phyloP scores from a whole-genome alignment of 208 protist species.

The Trypanosoma scelopori region DNA sequence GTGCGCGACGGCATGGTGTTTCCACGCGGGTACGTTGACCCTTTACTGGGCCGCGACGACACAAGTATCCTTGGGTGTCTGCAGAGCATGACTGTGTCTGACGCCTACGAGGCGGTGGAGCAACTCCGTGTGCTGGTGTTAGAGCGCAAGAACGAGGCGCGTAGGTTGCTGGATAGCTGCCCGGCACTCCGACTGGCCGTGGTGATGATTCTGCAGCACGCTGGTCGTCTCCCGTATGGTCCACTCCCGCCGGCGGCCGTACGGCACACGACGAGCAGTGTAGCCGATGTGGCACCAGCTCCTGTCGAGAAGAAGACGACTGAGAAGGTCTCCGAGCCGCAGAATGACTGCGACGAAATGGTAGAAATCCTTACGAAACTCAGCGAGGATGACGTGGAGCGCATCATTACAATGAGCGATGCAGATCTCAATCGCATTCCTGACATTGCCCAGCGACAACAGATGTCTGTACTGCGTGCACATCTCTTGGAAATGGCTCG shows the following conservation, averaged over 20 bases:
- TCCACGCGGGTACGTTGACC: constrained; percentile 55
- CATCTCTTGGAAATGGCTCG: constrained; percentile 67
- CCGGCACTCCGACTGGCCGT: constrained; percentile 72
- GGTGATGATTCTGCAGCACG: constrained; percentile 84
- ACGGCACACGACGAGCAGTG: constrained; percentile 15
- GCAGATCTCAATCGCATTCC: constrained; percentile 62
- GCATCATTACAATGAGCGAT: constrained; percentile 64
- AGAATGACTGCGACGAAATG: constrained; percentile 66
- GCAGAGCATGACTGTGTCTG: constrained; percentile 46
- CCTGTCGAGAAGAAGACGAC: constrained; percentile 6
- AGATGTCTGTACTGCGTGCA: constrained; percentile 62
- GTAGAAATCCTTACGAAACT: constrained; percentile 72
- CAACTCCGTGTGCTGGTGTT: constrained; percentile 84
- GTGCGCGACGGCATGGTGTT: constrained; percentile 50
- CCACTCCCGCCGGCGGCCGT: constrained; percentile 59
- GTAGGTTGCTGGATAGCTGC: constrained; percentile 58
- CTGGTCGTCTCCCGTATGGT: constrained; percentile 47
- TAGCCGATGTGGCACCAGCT: constrained; percentile 6
- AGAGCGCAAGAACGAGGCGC: constrained; percentile 63
- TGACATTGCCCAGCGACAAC: constrained; percentile 55
- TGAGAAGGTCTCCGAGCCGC: constrained; percentile 25
- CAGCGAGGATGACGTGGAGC: constrained; percentile 78
- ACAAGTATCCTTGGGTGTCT: constrained; percentile 56
- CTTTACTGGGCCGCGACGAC: constrained; percentile 59
- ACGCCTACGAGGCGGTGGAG: constrained; percentile 88